Evolutionary conservation across 208 protist species (phyloP).

Genomic region (Ichthyophonus hoferi): DNA sequence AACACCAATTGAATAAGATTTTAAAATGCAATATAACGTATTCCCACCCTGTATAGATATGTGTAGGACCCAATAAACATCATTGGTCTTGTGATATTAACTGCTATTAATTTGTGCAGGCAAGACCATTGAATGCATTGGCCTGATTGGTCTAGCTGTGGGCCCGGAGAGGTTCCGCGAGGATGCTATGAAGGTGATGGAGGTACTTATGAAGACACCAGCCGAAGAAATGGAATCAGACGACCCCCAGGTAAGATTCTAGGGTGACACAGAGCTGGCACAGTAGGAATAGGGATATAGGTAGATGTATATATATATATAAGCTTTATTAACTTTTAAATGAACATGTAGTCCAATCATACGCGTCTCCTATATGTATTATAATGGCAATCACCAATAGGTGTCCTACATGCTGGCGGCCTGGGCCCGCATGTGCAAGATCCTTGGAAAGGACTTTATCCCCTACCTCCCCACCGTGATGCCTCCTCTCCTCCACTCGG

Average conservation of each 20-base stretch:
- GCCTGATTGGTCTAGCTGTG: constrained; percentile 73
- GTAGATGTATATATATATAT: background rate
- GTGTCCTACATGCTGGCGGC: constrained; percentile 65
- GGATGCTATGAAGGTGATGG: constrained; percentile 71
- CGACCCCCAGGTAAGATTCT: constrained; percentile 20
- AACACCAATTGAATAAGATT: too few species aligned
- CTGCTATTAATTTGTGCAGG: constrained; percentile 1
- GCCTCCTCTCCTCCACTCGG: constrained; percentile 58
- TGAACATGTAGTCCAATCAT: too few species aligned
- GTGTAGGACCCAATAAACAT: too few species aligned
- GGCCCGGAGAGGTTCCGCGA: constrained; percentile 66
- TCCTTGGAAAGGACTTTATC: constrained; percentile 68
- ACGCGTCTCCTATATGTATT: too few species aligned
- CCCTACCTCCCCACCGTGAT: constrained; percentile 67
- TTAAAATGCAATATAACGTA: too few species aligned
- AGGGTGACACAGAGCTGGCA: background rate
- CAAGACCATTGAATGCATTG: constrained; percentile 77
- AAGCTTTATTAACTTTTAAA: too few species aligned
- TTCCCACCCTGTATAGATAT: too few species aligned
- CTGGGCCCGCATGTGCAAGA: constrained; percentile 66
- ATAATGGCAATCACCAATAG: too few species aligned
- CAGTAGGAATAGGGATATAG: background rate
- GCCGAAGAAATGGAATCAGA: constrained; percentile 31
- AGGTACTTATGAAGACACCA: constrained; percentile 48
- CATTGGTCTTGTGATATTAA: too few species aligned